These are phyloP conservation scores for Penicillium thymicola DNA, from an alignment of 2,329 filamentous ascomycete species.

Conservation along the genomic window DNA sequence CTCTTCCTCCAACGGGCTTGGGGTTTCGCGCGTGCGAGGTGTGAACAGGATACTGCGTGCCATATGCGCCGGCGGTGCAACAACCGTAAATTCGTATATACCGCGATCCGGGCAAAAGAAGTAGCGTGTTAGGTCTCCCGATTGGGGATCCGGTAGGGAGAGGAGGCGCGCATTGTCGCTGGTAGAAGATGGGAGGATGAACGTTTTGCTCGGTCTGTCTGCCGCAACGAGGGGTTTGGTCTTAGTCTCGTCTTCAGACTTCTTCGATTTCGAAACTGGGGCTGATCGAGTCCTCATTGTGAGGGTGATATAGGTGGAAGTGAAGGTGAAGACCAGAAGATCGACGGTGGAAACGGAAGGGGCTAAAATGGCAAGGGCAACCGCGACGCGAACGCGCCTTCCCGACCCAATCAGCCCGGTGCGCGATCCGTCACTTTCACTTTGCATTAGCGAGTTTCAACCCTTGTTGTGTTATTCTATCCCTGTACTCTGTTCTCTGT, in stretches of 20 bases:
- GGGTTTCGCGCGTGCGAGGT: constrained; percentile 17
- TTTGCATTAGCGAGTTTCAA: constrained; percentile 11
- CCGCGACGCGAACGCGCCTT: constrained; percentile 29
- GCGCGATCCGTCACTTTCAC: constrained; percentile 22
- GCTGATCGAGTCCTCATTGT: constrained; percentile 32
- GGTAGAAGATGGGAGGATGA: constrained; percentile 55
- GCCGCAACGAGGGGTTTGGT: constrained; percentile 20
- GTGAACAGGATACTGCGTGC: constrained; percentile 57
- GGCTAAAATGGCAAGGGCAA: constrained; percentile 12
- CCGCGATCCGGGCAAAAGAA: constrained; percentile 58
- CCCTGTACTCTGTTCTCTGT: constrained; percentile 1
- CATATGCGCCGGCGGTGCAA: constrained; percentile 50
- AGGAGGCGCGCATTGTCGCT: constrained; percentile 55
- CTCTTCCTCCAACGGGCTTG: constrained; percentile 9
- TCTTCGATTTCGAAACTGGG: constrained; percentile 10
- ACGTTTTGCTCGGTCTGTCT: constrained; percentile 46
- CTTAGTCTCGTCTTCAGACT: constrained; percentile 20
- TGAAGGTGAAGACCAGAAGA: constrained; percentile 3
- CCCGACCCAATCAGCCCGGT: constrained; percentile 23
- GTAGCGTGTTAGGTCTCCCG: constrained; percentile 49
- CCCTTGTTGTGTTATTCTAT: constrained; percentile 4
- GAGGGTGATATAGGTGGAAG: not conserved
- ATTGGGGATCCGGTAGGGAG: constrained; percentile 55
- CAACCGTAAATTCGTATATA: constrained; percentile 59
- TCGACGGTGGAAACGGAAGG: constrained; percentile 7